phyloP scores from a whole-genome alignment of 345 rosid species.

The Hibiscus tridactylites region DNA sequence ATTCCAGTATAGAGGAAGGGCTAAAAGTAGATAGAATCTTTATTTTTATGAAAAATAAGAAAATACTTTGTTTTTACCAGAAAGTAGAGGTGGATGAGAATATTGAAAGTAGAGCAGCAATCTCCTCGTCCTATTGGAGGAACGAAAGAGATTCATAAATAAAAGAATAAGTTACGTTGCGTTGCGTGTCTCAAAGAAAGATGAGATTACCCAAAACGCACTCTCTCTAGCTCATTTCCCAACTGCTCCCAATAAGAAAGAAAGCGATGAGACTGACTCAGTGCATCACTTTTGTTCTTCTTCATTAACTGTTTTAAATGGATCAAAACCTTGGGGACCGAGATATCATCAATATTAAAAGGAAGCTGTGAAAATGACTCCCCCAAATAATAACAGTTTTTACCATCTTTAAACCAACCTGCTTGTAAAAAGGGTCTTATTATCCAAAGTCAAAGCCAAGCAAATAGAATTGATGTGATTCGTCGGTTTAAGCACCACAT shows the following conservation, averaged over 20 bases:
- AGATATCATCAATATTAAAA: neutral
- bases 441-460: neutral
- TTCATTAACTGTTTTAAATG: neutral
- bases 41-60: neutral
- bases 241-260: neutral
- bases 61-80: neutral
- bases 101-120: neutral
- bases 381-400: too few relatives aligned
- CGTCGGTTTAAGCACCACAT: too few relatives aligned
- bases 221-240: neutral
- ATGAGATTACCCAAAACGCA: neutral
- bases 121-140: neutral
- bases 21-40: neutral
- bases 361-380: conserved; percentile 3
- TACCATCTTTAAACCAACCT: too few relatives aligned
- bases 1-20: too few relatives aligned
- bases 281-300: neutral
- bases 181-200: neutral
- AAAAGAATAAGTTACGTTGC: neutral
- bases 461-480: too few relatives aligned
- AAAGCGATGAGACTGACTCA: neutral
- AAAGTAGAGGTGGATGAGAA: neutral
- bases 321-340: neutral
- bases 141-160: neutral
- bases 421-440: neutral